Conservation (phyloP, 1,284 basidiomycete genomes). For the Ceratobasidium sp. region DNA sequence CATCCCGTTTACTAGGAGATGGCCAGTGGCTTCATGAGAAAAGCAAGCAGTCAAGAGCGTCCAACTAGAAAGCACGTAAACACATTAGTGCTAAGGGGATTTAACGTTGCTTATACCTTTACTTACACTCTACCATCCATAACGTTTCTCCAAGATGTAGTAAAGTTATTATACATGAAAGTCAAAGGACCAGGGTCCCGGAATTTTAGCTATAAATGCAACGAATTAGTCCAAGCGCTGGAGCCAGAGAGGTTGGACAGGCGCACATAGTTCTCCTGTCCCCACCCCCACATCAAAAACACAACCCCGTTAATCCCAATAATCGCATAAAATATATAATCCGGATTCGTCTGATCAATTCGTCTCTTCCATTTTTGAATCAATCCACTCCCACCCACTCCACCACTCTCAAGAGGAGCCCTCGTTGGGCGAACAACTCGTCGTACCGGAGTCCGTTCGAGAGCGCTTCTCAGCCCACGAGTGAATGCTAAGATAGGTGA, state of each 20-base stretch:
- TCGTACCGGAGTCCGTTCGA: slow-evolving; percentile 27
- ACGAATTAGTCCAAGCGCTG: not conserved
- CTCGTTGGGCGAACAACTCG: slow-evolving; percentile 27
- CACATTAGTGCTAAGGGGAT: not conserved
- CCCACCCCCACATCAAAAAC: slow-evolving; percentile 48
- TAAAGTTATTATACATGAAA: slow-evolving; percentile 49
- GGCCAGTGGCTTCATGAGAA: slow-evolving; percentile 47
- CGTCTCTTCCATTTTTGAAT: slow-evolving; percentile 33
- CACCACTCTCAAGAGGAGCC: slow-evolving; percentile 15
- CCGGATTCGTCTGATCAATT: slow-evolving; percentile 31
- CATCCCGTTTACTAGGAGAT: slow-evolving; percentile 47
- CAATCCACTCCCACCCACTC: slow-evolving; percentile 17
- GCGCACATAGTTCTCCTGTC: slow-evolving; percentile 45
- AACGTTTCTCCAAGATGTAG: slow-evolving; percentile 46
- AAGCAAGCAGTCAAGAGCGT: slow-evolving; percentile 50
- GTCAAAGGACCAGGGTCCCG: slow-evolving; percentile 44
- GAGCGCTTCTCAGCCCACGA: slow-evolving; percentile 34
- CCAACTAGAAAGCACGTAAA: slow-evolving; percentile 39
- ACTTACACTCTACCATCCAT: slow-evolving; percentile 46
- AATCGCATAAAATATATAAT: slow-evolving; percentile 47
- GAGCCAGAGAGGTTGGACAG: not conserved
- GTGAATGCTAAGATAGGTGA: slow-evolving; percentile 1
- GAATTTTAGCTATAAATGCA: slow-evolving; percentile 46
- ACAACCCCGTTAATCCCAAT: slow-evolving; percentile 48
- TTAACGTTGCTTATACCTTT: not conserved